phyloP scores from a whole-genome alignment of 805 yeast genomes.

The Starmerella gropengiesseri region DNA sequence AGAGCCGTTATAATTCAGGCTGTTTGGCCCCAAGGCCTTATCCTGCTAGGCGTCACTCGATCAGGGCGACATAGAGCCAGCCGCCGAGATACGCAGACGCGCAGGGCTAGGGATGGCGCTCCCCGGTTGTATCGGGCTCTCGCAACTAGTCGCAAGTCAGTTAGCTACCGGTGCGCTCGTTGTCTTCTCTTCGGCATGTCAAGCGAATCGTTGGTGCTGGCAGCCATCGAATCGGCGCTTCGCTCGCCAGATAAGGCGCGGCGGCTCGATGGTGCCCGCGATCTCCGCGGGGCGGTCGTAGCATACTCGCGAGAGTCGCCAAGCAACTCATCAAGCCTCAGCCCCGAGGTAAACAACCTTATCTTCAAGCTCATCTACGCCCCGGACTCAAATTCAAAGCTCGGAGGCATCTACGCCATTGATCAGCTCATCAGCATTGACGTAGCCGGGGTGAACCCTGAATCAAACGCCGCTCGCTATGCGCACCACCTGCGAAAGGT shows the following conservation, averaged over 20 bases:
- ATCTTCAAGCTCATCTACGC: slow-evolving; percentile 78
- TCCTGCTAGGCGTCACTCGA: no score
- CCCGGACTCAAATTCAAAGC: slow-evolving; percentile 54
- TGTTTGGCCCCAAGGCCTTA: no score
- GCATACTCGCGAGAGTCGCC: slow-evolving; percentile 69
- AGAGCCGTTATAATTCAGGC: no score
- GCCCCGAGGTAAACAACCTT: slow-evolving; percentile 74
- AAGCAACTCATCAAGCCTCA: slow-evolving; percentile 71
- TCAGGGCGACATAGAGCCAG: no score
- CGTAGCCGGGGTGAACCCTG: slow-evolving; percentile 60
- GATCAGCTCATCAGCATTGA: slow-evolving; percentile 79
- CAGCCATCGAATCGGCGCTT: slow-evolving; percentile 26
- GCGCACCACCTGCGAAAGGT: slow-evolving; percentile 79
- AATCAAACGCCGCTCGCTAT: slow-evolving; percentile 78
- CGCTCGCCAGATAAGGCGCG: slow-evolving; percentile 25
- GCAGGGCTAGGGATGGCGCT: no score
- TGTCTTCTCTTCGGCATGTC: slow-evolving; percentile 19
- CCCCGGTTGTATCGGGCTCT: background rate
- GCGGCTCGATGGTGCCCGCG: slow-evolving; percentile 47
- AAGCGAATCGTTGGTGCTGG: slow-evolving; percentile 26
- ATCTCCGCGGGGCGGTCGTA: slow-evolving; percentile 56
- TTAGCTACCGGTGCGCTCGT: no score
- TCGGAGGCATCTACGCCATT: slow-evolving; percentile 87
- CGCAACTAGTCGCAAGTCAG: no score
- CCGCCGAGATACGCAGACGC: no score